Evolutionary conservation across 2,329 filamentous ascomycete species (phyloP), one percentile per base, ranked within the genome.

Genomic region (Xylaria sp.): DNA sequence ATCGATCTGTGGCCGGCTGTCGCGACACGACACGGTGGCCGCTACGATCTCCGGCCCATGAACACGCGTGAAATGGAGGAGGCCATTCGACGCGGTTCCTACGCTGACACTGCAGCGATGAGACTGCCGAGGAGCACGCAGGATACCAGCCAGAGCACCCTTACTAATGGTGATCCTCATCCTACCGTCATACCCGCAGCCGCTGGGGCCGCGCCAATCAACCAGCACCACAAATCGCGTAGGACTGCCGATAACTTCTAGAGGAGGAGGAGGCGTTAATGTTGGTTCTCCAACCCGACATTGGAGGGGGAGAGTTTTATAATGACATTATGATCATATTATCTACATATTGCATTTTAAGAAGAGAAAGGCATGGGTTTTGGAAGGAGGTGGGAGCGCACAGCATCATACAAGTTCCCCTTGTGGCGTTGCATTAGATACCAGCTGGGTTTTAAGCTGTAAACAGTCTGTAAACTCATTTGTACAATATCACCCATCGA

Each of bases 1-100:
- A 86, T 98, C 78, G 95, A 99, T 82, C 89, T 99, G 59, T 86
- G 92, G 72, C 96, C 96, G 0, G 93, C 93, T 12, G 84, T 92
- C 2, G 84, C 87, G 70, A 92, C 89, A 2, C 72, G 74, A 1
- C 59, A 74, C 63, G 69, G 71, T 15, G 68, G 66, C 54, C 73
- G 71, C 23, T 71, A 74, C 64, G 70, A 73, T 23, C 46, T 72
- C 1, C 67, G 71, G 1, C 72, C 73, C 25, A 76, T 76, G 73
- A 72, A 65, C 49, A 73, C 74, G 36, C 66, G 51, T n/a, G 71
- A 75, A 31, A 75, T 77, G 70, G 76, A 75, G 60, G 77, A 78
- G 67, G 73, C 71, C 1, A 71, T 74, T 58, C 73, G 70, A 62
- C 69, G 61, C 12, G 71, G 71, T 1, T 71, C 72, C 28, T 71